A percentile compares a stretch with the other conserved stretches of the same genome.
These are phyloP conservation scores for Tuber indicum DNA, from an alignment of 495 filamentous ascomycete species.

Conservation along the genomic window DNA sequence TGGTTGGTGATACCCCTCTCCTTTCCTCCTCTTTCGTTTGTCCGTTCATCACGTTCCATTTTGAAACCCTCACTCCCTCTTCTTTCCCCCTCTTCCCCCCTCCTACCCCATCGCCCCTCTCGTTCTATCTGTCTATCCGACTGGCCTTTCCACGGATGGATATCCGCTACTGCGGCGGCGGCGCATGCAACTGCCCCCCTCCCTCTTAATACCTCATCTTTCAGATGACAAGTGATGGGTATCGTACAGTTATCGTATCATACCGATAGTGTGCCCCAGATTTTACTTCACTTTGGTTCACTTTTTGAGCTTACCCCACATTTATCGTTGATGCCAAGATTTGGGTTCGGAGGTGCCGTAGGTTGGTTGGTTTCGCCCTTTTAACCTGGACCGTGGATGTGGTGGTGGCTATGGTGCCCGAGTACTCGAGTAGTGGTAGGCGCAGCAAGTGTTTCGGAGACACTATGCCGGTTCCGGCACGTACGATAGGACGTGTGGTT, in stretches of 20 bases:
- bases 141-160: not conserved
- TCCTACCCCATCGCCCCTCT: not conserved
- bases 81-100: not conserved
- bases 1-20: not conserved
- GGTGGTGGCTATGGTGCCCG: not conserved
- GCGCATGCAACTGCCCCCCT: constrained; percentile 1
- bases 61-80: not conserved
- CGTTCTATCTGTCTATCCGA: not conserved
- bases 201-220: constrained; percentile 3
- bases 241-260: not conserved
- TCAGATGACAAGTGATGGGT: not conserved
- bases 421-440: not conserved
- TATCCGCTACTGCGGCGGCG: not conserved
- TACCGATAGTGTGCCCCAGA: not conserved
- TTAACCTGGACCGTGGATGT: not conserved
- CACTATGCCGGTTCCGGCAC: not conserved
- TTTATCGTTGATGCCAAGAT: constrained; percentile 2
- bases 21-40: not conserved
- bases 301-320: constrained; percentile 2
- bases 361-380: not conserved
- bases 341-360: not conserved
- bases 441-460: not conserved
- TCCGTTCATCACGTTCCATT: not conserved
- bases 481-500: not conserved
- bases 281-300: not conserved